These are phyloP conservation scores for Loxodes magnus DNA, from an alignment of 73 alveolate genomes.

Conservation along the genomic window DNA sequence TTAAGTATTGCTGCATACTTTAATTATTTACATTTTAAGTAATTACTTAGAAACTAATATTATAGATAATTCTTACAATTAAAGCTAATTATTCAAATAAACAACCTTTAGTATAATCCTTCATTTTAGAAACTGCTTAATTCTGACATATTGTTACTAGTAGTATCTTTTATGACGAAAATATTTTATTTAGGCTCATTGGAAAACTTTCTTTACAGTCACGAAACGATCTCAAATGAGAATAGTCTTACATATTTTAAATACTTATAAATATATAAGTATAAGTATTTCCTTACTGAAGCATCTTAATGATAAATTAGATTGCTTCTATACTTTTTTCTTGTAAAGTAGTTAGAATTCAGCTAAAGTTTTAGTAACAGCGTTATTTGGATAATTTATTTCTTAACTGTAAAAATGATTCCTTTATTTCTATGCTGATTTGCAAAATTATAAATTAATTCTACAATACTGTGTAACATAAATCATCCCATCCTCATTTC, in stretches of 20 bases:
- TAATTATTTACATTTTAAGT: too few species aligned
- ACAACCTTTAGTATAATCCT: too few species aligned
- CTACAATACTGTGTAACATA: slow-evolving; percentile 3
- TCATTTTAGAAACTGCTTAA: too few species aligned
- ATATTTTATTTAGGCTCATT: too few species aligned
- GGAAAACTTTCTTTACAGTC: not conserved
- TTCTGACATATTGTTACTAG: too few species aligned
- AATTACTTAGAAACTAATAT: too few species aligned
- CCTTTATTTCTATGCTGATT: not conserved
- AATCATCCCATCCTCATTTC: not conserved
- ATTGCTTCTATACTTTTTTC: not conserved
- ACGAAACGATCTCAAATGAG: slow-evolving; percentile 13
- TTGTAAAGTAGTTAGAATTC: not conserved
- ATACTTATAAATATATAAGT: not conserved
- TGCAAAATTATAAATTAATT: not conserved
- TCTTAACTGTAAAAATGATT: not conserved
- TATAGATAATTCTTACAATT: too few species aligned
- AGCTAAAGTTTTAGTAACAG: not conserved
- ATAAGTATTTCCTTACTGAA: not conserved
- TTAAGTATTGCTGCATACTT: too few species aligned
- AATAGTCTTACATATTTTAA: not conserved
- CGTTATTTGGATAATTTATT: not conserved
- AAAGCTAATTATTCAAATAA: too few species aligned
- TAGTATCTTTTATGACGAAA: too few species aligned
- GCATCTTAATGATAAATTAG: not conserved